Evolutionary conservation across 2,329 filamentous ascomycete species (phyloP), one percentile per base, ranked within the genome.

Genomic region (Tolypocladium ovalisporum): DNA sequence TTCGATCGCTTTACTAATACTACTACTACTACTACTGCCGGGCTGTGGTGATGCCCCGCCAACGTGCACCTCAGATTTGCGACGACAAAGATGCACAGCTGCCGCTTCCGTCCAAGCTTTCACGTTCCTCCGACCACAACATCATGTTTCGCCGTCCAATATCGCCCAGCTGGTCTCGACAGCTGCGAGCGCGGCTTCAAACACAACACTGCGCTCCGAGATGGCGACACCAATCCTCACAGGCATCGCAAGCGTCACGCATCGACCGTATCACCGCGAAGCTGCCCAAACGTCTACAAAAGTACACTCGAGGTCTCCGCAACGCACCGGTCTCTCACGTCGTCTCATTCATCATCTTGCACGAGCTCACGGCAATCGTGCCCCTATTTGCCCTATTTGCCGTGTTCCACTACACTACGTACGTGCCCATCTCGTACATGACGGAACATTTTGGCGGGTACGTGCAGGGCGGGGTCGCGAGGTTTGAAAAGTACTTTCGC

Each of bases 301-400:
- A 76, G 55, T 89, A 91, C 74, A 86, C 89, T 0, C 72, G 76
- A 1, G 83, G 84, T 0, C 82, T 99, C 3, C 83, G 86, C 58
- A 79, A 81, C 57, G 91, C 91, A 1, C 94, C 94, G 0, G 72
- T 91, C 51, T 89, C 89, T 1, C 90, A 97, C 73, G 78, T 96
- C 47, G 83, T 87, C 1, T 86, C 93, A 0, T 99, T 99, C 70
- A 77, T 97, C 13, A 76, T 97, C 42, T 80, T 99, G 0, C 94
- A 99, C 75, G 94, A 99, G 72, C 70, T 97, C 51, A 97, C 94
- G 0, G 93, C 94, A 12, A 75, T 97, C 13, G 71, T 93, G 1
- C 93, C 93, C 0, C 73, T 97, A 0, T 70, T 95, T 42, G 86
- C 82, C 0, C 79, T 97, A 1, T 85, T 89, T 27, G 85, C 80